Conservation (phyloP, 208 protist genomes). For the Tritrichomonas foetus region DNA sequence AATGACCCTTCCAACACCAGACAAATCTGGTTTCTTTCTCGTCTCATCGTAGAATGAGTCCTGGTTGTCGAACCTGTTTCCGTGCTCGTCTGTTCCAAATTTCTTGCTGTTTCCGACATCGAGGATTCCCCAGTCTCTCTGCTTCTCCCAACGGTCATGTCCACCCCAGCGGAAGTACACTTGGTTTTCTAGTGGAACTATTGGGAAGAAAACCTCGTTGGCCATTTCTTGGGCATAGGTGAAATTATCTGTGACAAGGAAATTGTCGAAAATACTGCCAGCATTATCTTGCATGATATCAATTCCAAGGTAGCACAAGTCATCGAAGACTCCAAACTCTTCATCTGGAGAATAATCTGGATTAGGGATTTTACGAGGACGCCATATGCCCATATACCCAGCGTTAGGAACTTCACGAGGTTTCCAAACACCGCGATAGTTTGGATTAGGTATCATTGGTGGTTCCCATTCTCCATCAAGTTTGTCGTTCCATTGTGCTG, state of each 20-base stretch:
- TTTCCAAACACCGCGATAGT: background rate
- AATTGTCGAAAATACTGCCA: background rate
- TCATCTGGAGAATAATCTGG: slow-evolving; percentile 39
- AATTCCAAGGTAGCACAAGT: slow-evolving; percentile 25
- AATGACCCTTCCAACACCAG: background rate
- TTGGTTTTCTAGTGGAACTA: background rate
- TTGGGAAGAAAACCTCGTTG: background rate
- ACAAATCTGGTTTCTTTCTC: background rate
- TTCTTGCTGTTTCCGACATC: background rate
- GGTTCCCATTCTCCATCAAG: background rate
- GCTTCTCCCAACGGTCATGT: background rate
- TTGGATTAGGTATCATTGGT: background rate
- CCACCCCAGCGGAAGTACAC: slow-evolving; percentile 30
- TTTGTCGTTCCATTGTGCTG: background rate
- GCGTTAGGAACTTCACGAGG: background rate
- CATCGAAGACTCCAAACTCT: slow-evolving; percentile 9
- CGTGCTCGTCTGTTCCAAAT: background rate
- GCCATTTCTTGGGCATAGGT: slow-evolving; percentile 16
- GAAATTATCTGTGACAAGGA: slow-evolving; percentile 10
- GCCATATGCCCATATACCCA: slow-evolving; percentile 20
- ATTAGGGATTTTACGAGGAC: slow-evolving; percentile 35
- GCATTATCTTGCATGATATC: slow-evolving; percentile 16
- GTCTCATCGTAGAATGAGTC: background rate
- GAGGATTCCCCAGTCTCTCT: background rate
- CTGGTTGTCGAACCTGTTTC: background rate